phyloP scores from a whole-genome alignment of 805 yeast species.

The Cyberlindnera mrakii region DNA sequence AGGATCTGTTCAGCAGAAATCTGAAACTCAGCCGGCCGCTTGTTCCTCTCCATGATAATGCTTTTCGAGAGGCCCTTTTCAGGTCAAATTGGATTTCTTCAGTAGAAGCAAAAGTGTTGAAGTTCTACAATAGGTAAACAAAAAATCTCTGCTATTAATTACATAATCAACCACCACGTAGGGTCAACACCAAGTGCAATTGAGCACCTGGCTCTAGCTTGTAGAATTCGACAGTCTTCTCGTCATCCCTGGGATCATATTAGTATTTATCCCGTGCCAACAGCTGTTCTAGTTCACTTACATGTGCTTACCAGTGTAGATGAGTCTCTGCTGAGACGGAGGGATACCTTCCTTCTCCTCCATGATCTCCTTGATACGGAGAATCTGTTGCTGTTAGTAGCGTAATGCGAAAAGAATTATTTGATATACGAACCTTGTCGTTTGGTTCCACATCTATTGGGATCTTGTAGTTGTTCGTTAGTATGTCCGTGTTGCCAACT shows the following conservation, averaged over 20 bases:
- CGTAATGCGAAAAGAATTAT: slow-evolving; percentile 2
- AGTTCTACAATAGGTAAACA: too few relatives aligned
- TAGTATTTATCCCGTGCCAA: neutral
- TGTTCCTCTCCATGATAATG: neutral
- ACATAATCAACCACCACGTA: slow-evolving; percentile 68
- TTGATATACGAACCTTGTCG: slow-evolving; percentile 38
- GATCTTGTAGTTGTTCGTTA: slow-evolving; percentile 33
- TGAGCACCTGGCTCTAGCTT: slow-evolving; percentile 84
- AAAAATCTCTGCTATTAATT: neutral
- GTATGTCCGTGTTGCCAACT: neutral
- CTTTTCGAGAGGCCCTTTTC: too few relatives aligned
- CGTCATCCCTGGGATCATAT: slow-evolving; percentile 53
- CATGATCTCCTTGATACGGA: slow-evolving; percentile 79
- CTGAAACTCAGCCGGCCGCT: slow-evolving; percentile 27
- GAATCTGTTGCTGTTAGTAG: slow-evolving; percentile 36
- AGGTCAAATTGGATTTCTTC: too few relatives aligned
- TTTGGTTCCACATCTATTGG: slow-evolving; percentile 67
- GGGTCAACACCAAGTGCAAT: slow-evolving; percentile 83
- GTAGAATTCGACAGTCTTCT: slow-evolving; percentile 61
- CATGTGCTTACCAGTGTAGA: slow-evolving; percentile 88
- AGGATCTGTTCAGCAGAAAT: slow-evolving; percentile 61
- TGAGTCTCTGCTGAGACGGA: slow-evolving; percentile 89
- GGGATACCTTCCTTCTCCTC: slow-evolving; percentile 98
- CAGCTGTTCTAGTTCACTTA: slow-evolving; percentile 30
- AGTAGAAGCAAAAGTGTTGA: too few relatives aligned